Base-by-base conservation (phyloP, 768 basidiomycete genomes). In the Grammothele lineata region DNA sequence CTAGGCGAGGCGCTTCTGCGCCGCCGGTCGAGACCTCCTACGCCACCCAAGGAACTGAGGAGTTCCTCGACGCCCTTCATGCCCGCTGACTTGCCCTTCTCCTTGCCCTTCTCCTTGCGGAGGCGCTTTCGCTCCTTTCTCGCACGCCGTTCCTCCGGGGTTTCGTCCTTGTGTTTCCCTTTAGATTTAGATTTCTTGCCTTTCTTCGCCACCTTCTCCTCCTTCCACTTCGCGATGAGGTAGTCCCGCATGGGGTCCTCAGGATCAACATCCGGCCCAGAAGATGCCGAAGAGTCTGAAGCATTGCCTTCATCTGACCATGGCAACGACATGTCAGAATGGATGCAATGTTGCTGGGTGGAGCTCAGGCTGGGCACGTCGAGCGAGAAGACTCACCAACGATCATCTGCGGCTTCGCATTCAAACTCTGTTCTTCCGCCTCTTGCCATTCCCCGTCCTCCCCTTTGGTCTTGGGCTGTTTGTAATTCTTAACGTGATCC, bases 241-340 rank as follows among this genome's bases (percentile, higher is more conserved):
- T 90, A 98, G 51, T 93, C 94, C 23, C 85, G 81, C 96, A 99
- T 98, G 1, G 96, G 96, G 66, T 99, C 96, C 62, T 98, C 95
- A 1, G 89, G 90, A 63, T 98, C 94, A 47, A 96, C 87, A 8
- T 79, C 74, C 22, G 82, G 76, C 15, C 70, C 75, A 15, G 82
- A 76, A 2, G 77, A 76, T 14, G 70, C 82, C 2, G 85, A 84
- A 4, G 84, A 83, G 26, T 87, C 85, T 5, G 85, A 81, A 3
- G 64, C 76, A 1, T 64, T 74, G 34, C 64, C 77, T 18, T 70
- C 78, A 27, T 75, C 86, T 78, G 51, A 18, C 40, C 22, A 34
- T n/a, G n/a, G n/a, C n/a, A n/a, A n/a, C 19, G 15, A 36, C 35
- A 17, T 8, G 35, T 36, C 17, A 19, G 35, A 36, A 30, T 30